Evolutionary conservation across 192 early-diverging fungal genomes (phyloP).

Genomic region (Coemansia umbellata): DNA sequence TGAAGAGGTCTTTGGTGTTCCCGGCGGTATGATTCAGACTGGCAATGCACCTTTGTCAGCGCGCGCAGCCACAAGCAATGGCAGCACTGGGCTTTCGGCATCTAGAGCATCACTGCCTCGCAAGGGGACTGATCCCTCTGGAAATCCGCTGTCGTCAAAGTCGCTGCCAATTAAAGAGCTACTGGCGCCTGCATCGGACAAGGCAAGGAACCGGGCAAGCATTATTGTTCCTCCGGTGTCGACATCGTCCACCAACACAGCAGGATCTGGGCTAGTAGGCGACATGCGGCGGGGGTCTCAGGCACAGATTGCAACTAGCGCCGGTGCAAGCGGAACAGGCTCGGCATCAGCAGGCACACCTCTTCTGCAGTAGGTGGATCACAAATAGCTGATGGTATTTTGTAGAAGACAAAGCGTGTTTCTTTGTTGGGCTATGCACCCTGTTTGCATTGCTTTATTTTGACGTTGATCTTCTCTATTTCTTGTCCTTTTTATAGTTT

Average conservation of each 20-base stretch:
- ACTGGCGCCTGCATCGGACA: constrained; percentile 41
- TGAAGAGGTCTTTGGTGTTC: neutral
- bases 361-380: neutral
- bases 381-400: neutral
- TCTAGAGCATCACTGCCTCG: constrained; percentile 37
- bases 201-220: constrained; percentile 41
- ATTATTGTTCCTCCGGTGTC: constrained; percentile 21
- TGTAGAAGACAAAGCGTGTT: no score
- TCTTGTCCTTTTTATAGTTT: neutral
- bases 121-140: constrained; percentile 18
- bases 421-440: no score
- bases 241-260: constrained; percentile 4
- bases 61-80: neutral
- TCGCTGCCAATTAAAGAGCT: constrained; percentile 50
- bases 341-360: neutral
- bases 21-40: neutral
- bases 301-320: constrained; percentile 1
- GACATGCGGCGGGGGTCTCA: constrained; percentile 12
- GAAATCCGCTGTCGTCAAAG: constrained; percentile 39
- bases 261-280: constrained; percentile 7
- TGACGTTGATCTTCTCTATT: neutral
- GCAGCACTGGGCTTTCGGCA: constrained; percentile 6
- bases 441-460: no score
- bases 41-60: neutral
- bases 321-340: no score